Percentiles rank a stretch among this genome's conserved stretches.
phyloP scores from a whole-genome alignment of 2,329 filamentous ascomycete species.

The Metarhizium album region DNA sequence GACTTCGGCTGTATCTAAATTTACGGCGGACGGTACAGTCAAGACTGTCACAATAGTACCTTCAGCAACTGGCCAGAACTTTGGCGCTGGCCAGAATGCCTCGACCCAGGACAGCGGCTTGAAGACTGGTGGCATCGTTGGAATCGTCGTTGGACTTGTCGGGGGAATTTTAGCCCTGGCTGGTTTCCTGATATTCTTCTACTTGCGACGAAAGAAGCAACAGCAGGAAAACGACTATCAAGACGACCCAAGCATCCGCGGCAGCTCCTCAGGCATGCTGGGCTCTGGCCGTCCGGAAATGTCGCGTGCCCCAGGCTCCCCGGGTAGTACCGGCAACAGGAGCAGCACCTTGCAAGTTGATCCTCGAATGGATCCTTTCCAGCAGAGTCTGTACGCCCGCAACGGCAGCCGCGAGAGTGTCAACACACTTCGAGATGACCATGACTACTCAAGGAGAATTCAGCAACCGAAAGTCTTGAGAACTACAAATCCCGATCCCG shows the following conservation, averaged over 20 bases:
- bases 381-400: constrained; percentile 43
- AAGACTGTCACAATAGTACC: constrained; percentile 45
- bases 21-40: constrained; percentile 42
- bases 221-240: constrained; percentile 31
- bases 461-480: constrained; percentile 46
- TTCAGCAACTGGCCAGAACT: constrained; percentile 17
- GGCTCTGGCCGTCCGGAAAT: constrained; percentile 33
- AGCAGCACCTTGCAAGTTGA: constrained; percentile 48
- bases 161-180: constrained; percentile 29
- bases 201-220: constrained; percentile 34
- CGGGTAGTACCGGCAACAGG: constrained; percentile 33
- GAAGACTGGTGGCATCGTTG: constrained; percentile 37
- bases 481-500: constrained; percentile 50
- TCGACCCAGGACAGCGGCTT: constrained; percentile 19
- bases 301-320: constrained; percentile 21
- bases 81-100: constrained; percentile 8
- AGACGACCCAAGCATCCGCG: constrained; percentile 35
- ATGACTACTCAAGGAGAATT: constrained; percentile 53
- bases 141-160: constrained; percentile 42
- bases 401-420: constrained; percentile 53
- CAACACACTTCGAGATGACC: constrained; percentile 52
- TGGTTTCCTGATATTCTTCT: constrained; percentile 29
- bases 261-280: constrained; percentile 40
- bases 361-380: constrained; percentile 52
- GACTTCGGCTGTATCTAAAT: constrained; percentile 32